A percentile compares a stretch with the other conserved stretches of the same genome.
Evolutionary conservation across 257 asterid genomes (phyloP).

Genomic region (Primulina tabacum): DNA sequence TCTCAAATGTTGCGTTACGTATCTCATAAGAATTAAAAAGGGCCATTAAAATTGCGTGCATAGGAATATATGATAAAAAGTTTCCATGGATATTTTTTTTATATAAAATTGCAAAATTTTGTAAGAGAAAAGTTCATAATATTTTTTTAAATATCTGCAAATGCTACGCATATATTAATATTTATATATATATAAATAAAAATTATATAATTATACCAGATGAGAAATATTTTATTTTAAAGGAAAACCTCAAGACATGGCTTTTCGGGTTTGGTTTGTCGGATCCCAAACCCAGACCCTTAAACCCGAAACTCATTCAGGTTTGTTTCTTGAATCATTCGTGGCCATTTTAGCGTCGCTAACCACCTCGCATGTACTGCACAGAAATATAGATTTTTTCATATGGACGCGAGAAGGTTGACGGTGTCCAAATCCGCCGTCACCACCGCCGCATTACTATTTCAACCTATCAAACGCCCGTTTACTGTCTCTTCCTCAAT

Average conservation of each 20-base stretch:
- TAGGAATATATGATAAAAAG: too few species aligned
- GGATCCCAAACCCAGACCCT: slow-evolving; percentile 37
- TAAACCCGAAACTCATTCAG: slow-evolving; percentile 9
- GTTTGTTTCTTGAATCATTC: slow-evolving; percentile 9
- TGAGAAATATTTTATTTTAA: too few species aligned
- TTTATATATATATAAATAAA: too few species aligned
- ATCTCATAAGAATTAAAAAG: too few species aligned
- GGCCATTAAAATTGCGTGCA: too few species aligned
- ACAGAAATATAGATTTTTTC: background rate
- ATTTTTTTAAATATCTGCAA: too few species aligned
- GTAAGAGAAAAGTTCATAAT: too few species aligned
- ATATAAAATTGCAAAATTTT: too few species aligned
- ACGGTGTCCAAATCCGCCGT: slow-evolving; percentile 29
- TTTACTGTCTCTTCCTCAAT: slow-evolving; percentile 36
- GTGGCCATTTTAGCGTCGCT: slow-evolving; percentile 39
- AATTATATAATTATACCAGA: too few species aligned
- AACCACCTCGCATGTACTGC: slow-evolving; percentile 19
- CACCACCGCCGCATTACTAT: slow-evolving; percentile 37
- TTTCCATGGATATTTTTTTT: too few species aligned
- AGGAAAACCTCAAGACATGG: background rate
- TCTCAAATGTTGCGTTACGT: too few species aligned
- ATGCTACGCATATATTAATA: too few species aligned
- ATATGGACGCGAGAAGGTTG: slow-evolving; percentile 54
- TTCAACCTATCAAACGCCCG: slow-evolving; percentile 45
- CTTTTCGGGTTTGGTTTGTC: slow-evolving; percentile 18